Evolutionary conservation across 139 green algal species (phyloP), one percentile per base, ranked within the genome.

Genomic region (Chlorella sp.): DNA sequence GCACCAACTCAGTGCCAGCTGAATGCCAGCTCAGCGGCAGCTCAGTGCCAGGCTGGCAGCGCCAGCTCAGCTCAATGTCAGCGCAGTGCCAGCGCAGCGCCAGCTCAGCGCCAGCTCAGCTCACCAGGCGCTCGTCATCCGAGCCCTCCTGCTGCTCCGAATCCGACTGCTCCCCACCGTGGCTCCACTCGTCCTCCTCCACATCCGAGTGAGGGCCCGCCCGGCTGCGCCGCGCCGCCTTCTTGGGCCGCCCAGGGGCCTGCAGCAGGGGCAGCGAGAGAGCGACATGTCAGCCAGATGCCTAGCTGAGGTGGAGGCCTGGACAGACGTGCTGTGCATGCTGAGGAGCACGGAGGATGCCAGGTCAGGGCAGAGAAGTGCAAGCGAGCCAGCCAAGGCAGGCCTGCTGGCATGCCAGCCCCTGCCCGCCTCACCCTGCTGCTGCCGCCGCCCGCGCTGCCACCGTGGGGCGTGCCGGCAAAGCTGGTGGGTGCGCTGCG

Each of bases 111-210:
- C 21, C 7, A 40, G 34, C 26, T 26, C 79, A 0, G 0, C 82
- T 61, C 34, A 87, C 83, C 60, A 78, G 36, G 60, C 34, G 83
- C 2, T 87, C 83, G 16, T 60, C 36, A 2, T 87, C 83, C 5
- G 83, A 78, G 61, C 66, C 60, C 12, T 32, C 60, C 22, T 36
- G 81, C 81, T 86, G 57, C 22, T 76, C 48, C 0, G 53, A 73
- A n/a, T 86, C n/a, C 14, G 57, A 76, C 12, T 36, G 81, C 57
- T 37, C 57, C 22, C 30, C 60, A 9, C 36, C 71, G 37, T n/a
- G 37, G 68, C 40, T 88, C 84, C 84, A 81, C 2, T 88, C 84
- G 30, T 37, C 40, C 18, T 81, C 68, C 39, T 68, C 68, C 15
- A 22, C 37, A 42, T 86, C 81, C 53, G 48, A 73, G 53, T 34